Evolutionary conservation across 2,329 filamentous ascomycete species (phyloP), one percentile per base, ranked within the genome.

Genomic region (Sporothrix humicola): DNA sequence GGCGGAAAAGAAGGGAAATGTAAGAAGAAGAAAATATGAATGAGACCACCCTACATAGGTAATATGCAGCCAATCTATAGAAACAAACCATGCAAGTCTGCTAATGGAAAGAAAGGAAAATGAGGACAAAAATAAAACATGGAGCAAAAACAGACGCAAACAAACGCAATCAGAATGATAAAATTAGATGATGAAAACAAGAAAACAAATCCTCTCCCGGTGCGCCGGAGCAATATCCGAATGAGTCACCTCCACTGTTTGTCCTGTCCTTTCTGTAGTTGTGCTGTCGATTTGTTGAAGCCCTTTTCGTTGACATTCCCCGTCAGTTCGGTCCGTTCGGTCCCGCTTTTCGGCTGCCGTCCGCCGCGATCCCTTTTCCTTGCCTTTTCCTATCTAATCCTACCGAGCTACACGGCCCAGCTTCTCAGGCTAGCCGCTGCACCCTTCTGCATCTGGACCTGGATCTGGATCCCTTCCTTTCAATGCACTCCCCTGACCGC

Each of bases 281-380:
- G 31, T 37, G 31, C 31, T 37, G 31, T 37, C 31, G 31, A 37
- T 37, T 37, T 37, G 31, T 37, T 37, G 31, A 37, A 37, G 31
- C 31, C 52, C n/a, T 26, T 48, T 46, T 42, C 69, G 31, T 37
- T 37, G 31, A 23, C 31, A 42, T 44, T 69, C 48, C n/a, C 37
- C 69, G 20, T 37, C 42, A 48, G 31, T 15, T 59, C 52, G 54
- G 69, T 54, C 68, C 52, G 68, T 10, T 46, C 31, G 31, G 50
- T 58, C 68, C 68, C 68, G 68, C 37, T 48, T 70, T 46, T 70
- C 52, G 66, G 66, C 66, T 69, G 65, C 65, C 46, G 66, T 44
- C 50, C 66, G 66, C 31, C 31, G 26, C 50, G n/a, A 20, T 44
- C 42, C 23, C 54, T 31, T 26, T 58, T 63, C 31, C 31, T 37